phyloP scores from a whole-genome alignment of 2,329 filamentous ascomycete genomes.

The Diaporthe ampelina region DNA sequence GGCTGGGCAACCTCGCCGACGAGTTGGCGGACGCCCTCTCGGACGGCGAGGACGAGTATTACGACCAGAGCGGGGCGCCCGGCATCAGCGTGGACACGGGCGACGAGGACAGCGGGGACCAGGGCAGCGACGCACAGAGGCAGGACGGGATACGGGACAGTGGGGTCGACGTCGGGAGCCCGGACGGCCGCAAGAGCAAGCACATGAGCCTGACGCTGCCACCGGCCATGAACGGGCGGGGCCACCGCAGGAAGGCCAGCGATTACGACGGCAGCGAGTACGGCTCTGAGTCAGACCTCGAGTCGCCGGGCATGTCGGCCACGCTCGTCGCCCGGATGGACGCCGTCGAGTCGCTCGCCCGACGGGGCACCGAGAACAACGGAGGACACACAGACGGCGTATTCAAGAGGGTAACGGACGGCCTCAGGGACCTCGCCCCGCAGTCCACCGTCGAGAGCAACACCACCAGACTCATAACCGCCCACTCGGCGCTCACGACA shows the following conservation, averaged over 20 bases:
- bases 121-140: conserved; percentile 36
- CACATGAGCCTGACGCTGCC: conserved; percentile 61
- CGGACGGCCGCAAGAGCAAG: conserved; percentile 46
- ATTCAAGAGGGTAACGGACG: conserved; percentile 76
- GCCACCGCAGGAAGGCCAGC: conserved; percentile 67
- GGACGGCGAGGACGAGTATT: conserved; percentile 71
- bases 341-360: conserved; percentile 78
- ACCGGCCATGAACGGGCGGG: conserved; percentile 54
- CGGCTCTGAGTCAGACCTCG: conserved; percentile 79
- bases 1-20: conserved; percentile 83
- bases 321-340: conserved; percentile 79
- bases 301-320: conserved; percentile 76
- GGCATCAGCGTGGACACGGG: conserved; percentile 54
- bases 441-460: conserved; percentile 80
- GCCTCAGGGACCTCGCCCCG: conserved; percentile 79
- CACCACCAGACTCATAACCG: conserved; percentile 80
- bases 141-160: conserved; percentile 56
- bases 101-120: conserved; percentile 37
- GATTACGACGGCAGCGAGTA: conserved; percentile 82
- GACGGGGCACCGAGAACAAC: conserved; percentile 75
- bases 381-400: conserved; percentile 76
- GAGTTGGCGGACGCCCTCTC: conserved; percentile 83
- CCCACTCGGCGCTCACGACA: conserved; percentile 80
- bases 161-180: conserved; percentile 58
- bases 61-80: conserved; percentile 56